Base-by-base conservation (phyloP, 2,329 filamentous ascomycete genomes). In the Aspergillus glaucus region DNA sequence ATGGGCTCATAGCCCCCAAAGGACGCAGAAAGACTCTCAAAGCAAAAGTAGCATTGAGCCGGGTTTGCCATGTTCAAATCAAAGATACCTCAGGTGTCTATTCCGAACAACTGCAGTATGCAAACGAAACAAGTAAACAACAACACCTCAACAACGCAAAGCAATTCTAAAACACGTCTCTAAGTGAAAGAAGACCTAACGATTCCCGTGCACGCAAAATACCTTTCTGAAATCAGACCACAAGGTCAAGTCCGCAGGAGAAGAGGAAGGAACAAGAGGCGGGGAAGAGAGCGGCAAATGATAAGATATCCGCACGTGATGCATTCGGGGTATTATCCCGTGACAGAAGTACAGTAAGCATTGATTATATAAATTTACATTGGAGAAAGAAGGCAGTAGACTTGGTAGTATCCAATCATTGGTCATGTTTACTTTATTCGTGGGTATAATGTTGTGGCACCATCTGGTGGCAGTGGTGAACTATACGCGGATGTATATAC, bases 11-110 rank as follows among this genome's bases (percentile, higher is more conserved):
- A 84, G 55, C 79, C 74, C 57, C 88, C 80, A 57, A 95, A 87
- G 52, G 83, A 80, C 47, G 91, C 86, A 44, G 82, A 79, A 34
- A 98, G 82, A 37, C 79, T 78, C 72, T 98, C 93, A 76, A 98
- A 97, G 75, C 91, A 96, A 71, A 85, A 91, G 62, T 92, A 83
- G 70, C 91, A 96, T 71, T 97, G 92, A 51, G 85, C 85, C 60
- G 81, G 72, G 49, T 86, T 86, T 44, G 93, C 92, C 92, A 97
- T 97, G 4, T 44, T 57, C 17, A 47, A 39, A 34, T 26, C 12
- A 8, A 39, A 43, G 24, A 43, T 39, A 39, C 36, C 36, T 39
- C 15, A 15, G 36, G 15, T 7, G 12, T 15, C n/a, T 39, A 17
- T 30, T 3, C 26, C 26, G 26, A 28, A 10, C 26, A 26, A 26